Base-by-base conservation (phyloP, 768 basidiomycete species). In the Tricholoma saponaceum region DNA sequence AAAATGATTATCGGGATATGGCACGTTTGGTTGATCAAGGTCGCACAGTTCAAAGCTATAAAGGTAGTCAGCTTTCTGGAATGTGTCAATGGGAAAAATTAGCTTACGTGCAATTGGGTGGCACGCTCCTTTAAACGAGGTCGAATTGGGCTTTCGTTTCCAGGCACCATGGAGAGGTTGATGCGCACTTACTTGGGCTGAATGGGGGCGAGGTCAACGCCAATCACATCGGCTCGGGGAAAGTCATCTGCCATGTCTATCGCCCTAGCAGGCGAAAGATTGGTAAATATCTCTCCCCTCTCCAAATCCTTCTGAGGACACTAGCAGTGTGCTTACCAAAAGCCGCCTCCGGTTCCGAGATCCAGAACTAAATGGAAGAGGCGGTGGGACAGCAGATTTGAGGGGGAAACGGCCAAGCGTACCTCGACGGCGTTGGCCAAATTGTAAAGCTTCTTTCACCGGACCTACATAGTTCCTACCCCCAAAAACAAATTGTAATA, bases 181-280 rank as follows among this genome's bases (percentile, higher is more conserved):
- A 53, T 54, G 37, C 16, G 57, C 51, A 65, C 67, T 56, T 70
- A 88, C 87, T 82, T 79, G 51, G 87, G 85, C 66, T 89, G 87
- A 39, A 89, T 81, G 60, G 87, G 87, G 22, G 86, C 86, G 32
- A 89, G 78, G 74, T 89, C 87, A 59, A 87, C 75, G 22, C 86
- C 87, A 67, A 84, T 79, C 60, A 89, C 83, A 61, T 87, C 83
- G 58, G 78, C 84, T 51, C 76, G 67, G 44, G 83, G 84, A 68
- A 89, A 89, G 69, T 86, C 85, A 62, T 88, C 85, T 51, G 87
- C 87, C 72, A 89, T 81, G 68, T 84, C 83, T 61, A 88, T 82
- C 23, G 87, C 84, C 87, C 86, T 88, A 54, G 20, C 18, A 54
- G 47, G 22, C 51, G 56, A 25, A 58, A 25, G 23, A 26, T 32